These are phyloP conservation scores for Bothriochloa decipiens DNA, from an alignment of 176 grass and related monocot genomes.

Conservation along the genomic window DNA sequence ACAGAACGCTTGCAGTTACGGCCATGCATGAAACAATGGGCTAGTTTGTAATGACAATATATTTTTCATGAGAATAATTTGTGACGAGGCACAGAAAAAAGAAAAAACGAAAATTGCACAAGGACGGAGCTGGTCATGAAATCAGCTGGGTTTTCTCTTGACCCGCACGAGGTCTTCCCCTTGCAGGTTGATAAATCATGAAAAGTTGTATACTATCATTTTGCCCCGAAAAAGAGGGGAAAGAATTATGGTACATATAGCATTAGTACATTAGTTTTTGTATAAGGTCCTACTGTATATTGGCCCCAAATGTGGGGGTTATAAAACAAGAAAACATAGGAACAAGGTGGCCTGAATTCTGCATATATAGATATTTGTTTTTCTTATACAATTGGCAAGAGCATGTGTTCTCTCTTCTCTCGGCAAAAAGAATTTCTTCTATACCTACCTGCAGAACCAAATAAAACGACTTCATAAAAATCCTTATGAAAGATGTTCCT, in stretches of 20 bases:
- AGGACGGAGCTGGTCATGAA: not conserved
- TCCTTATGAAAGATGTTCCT: not conserved
- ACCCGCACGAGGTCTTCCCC: not conserved
- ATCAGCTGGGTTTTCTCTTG: not conserved
- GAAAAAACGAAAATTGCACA: not conserved
- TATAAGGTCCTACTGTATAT: slow-evolving; percentile 9
- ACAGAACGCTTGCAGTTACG: not conserved
- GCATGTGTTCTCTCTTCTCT: slow-evolving; percentile 33
- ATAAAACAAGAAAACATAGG: not conserved
- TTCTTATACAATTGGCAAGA: slow-evolving; percentile 44
- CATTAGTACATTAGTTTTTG: slow-evolving; percentile 14
- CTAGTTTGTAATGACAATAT: not conserved
- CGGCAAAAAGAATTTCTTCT: slow-evolving; percentile 49
- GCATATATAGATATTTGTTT: slow-evolving; percentile 36
- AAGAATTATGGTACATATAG: not conserved
- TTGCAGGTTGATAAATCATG: no score
- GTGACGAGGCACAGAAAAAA: not conserved
- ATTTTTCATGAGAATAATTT: not conserved
- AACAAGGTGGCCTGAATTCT: slow-evolving; percentile 28
- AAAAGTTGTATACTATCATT: no score
- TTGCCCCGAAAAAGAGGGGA: not conserved
- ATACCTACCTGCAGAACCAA: slow-evolving; percentile 60
- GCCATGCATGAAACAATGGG: not conserved
- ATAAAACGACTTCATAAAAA: slow-evolving; percentile 22
- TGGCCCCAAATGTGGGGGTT: not conserved